phyloP scores from a whole-genome alignment of 129 eudicot species.

The Chrysanthemum makinoi region DNA sequence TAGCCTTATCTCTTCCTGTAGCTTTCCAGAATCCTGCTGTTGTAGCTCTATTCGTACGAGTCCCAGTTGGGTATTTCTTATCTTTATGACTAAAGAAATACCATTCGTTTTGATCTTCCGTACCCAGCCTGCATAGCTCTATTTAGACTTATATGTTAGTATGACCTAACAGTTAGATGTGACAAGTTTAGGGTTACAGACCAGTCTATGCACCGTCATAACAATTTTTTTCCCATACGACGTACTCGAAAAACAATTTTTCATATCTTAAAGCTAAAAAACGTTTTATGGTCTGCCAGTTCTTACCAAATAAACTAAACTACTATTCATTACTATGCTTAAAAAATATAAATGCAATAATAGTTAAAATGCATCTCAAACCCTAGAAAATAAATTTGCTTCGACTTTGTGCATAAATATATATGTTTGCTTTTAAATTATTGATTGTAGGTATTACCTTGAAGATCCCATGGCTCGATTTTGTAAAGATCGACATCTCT shows the following conservation, averaged over 20 bases:
- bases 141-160: conserved; percentile 14
- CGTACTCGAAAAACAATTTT: too few relatives aligned
- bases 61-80: conserved; percentile 91
- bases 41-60: conserved; percentile 94
- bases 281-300: too few relatives aligned
- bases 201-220: neutral
- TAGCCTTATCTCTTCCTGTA: conserved; percentile 92
- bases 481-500: conserved; percentile 88
- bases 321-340: too few relatives aligned
- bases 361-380: neutral
- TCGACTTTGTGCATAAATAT: neutral
- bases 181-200: neutral
- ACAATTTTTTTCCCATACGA: too few relatives aligned
- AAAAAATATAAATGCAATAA: neutral
- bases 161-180: neutral
- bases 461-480: conserved; percentile 97
- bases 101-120: conserved; percentile 89
- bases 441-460: conserved; percentile 42
- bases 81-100: conserved; percentile 95
- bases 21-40: conserved; percentile 97
- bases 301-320: too few relatives aligned
- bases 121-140: conserved; percentile 84
- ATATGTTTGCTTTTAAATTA: neutral
- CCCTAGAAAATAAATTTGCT: conserved; percentile 4
- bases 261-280: too few relatives aligned